Conservation (phyloP, 2,329 filamentous ascomycete species). For the Thermothelomyces thermophilus region DNA sequence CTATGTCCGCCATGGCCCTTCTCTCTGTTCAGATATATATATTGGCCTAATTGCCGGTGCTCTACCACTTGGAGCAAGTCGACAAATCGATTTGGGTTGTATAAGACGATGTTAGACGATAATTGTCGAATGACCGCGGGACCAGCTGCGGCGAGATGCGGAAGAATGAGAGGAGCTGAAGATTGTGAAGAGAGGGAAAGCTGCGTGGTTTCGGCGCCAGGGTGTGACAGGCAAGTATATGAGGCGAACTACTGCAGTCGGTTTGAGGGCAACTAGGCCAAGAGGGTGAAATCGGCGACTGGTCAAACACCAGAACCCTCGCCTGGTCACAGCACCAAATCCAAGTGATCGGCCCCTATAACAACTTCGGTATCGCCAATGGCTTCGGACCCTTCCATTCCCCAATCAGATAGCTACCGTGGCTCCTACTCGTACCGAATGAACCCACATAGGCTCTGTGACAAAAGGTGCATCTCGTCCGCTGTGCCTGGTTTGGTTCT, state of each 20-base stretch:
- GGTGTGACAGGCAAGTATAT: conserved; percentile 10
- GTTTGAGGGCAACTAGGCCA: neutral
- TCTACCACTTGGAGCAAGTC: too few species aligned
- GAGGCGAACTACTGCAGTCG: neutral
- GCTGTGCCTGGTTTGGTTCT: neutral
- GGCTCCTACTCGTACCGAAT: too few species aligned
- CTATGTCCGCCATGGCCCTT: conserved; percentile 36
- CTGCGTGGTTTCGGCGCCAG: neutral
- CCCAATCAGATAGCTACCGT: too few species aligned
- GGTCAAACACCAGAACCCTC: conserved; percentile 2
- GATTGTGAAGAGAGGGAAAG: neutral
- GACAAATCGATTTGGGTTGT: neutral
- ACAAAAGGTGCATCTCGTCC: neutral
- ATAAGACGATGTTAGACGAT: neutral
- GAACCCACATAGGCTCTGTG: neutral
- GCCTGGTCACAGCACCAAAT: neutral
- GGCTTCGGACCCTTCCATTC: too few species aligned
- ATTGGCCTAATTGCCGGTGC: neutral
- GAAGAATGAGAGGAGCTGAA: neutral
- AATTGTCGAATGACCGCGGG: conserved; percentile 8
- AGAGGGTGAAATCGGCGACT: neutral
- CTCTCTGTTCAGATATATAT: neutral
- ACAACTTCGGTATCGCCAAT: too few species aligned
- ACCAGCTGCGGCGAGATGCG: conserved; percentile 14
- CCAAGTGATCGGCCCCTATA: neutral